Evolutionary conservation across 2,329 filamentous ascomycete genomes (phyloP), one percentile per base, ranked within the genome.

Genomic region (Aspergillus costaricaensis): DNA sequence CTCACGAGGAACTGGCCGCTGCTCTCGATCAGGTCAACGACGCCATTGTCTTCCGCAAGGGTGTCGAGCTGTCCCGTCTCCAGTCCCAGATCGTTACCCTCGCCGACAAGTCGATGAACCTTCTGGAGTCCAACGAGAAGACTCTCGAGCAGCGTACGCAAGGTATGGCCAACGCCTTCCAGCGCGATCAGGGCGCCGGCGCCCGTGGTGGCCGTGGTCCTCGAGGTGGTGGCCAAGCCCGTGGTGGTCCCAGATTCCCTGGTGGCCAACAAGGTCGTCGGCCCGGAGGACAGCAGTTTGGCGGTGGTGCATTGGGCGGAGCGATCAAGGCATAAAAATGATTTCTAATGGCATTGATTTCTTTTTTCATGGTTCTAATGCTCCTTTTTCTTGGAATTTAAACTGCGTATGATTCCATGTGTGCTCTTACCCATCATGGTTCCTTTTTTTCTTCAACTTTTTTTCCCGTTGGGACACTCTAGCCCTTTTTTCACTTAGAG

Each of bases 11-110:
- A 80, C 88, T 99, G 53, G 91, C 91, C 9, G 95, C 95, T 47
- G 96, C 95, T 39, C 87, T 99, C 27, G 96, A 99, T 82, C 95
- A 99, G 81, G 94, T 99, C 80, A 97, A 96, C 72, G 89, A 91
- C 68, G 96, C 92, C 55, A 92, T 99, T 79, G 95, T 98, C 81
- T 99, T 99, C 91, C 90, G 95, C 79, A 98, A 99, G 88, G 96
- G 95, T 61, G 95, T 99, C 65, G 96, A 99, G 84, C 87, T 99
- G 66, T 96, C 92, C 74, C 88, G 96, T 70, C 87, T 99, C 66
- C 95, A 99, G 82, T 96, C 91, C 77, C 85, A 99, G 73, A 93
- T 96, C 32, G 88, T 99, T 67, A 95, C 93, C 9, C 85, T 99
- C 55, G 92, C 91, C 61, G 95, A 99, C 83, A 99, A 98, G 86